phyloP scores from a whole-genome alignment of 1,139 yeast genomes.

The Wickerhamiella infanticola region DNA sequence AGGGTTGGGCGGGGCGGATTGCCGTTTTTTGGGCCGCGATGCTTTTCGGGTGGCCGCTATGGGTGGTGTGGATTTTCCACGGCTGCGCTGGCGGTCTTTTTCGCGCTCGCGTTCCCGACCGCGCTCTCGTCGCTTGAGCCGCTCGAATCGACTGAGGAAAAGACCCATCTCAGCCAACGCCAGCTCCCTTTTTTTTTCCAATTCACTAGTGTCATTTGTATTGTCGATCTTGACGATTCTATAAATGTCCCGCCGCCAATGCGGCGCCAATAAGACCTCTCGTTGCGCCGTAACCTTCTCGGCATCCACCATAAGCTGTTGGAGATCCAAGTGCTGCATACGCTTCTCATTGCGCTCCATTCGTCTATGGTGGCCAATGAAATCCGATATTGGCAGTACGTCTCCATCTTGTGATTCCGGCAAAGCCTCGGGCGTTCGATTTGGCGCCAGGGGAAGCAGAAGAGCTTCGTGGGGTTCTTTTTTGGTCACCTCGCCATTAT shows the following conservation, averaged over 20 bases:
- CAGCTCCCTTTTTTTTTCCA: conserved; percentile 33
- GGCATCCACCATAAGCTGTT: conserved; percentile 35
- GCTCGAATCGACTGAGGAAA: conserved; percentile 23
- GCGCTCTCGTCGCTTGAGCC: conserved; percentile 5
- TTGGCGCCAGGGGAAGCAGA: neutral
- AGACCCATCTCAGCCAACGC: conserved; percentile 38
- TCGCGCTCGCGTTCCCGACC: neutral
- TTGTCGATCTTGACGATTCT: conserved; percentile 40
- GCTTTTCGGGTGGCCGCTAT: neutral
- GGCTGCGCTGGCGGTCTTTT: conserved; percentile 1
- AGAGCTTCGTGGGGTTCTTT: neutral
- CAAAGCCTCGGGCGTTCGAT: neutral
- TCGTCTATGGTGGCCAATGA: conserved; percentile 37
- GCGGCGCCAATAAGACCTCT: conserved; percentile 33
- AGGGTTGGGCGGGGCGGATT: neutral
- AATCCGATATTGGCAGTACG: conserved; percentile 33
- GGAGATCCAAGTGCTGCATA: conserved; percentile 44
- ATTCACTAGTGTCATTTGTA: conserved; percentile 32
- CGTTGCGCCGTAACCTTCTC: conserved; percentile 35
- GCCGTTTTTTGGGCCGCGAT: neutral
- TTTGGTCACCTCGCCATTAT: neutral
- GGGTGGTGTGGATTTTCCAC: neutral
- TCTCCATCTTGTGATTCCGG: conserved; percentile 19
- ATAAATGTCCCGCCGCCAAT: conserved; percentile 41
- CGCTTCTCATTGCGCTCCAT: conserved; percentile 55